Percentiles rank a stretch among this genome's conserved stretches.
Conservation (phyloP, 2,329 filamentous ascomycete genomes). For the Ophiostoma sp. region DNA sequence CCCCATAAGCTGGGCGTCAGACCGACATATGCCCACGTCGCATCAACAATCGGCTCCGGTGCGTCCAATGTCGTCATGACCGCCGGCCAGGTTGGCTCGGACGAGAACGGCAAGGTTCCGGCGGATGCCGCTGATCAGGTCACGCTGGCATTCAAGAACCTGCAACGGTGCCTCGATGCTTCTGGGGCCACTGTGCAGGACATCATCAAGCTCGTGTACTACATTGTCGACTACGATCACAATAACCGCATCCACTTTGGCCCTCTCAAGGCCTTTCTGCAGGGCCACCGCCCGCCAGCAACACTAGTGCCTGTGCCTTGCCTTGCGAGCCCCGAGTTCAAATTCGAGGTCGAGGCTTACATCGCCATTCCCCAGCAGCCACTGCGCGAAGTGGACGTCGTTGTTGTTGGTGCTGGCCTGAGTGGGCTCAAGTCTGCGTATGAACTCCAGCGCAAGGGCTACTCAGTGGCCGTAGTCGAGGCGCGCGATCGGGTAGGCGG, state of each 20-base stretch:
- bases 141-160: conserved; percentile 13
- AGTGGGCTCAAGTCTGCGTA: conserved; percentile 20
- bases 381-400: conserved; percentile 19
- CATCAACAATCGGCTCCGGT: conserved; percentile 12
- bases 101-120: conserved; percentile 12
- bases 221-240: conserved; percentile 25
- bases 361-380: conserved; percentile 19
- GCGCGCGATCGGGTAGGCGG: conserved; percentile 47
- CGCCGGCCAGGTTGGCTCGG: conserved; percentile 21
- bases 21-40: conserved; percentile 21
- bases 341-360: conserved; percentile 24
- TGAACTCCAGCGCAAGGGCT: conserved; percentile 18
- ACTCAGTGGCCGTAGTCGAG: conserved; percentile 42
- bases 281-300: conserved; percentile 21
- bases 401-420: conserved; percentile 24
- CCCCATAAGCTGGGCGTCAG: conserved; percentile 20
- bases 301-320: conserved; percentile 19
- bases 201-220: conserved; percentile 25
- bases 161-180: conserved; percentile 16
- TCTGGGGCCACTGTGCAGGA: conserved; percentile 19
- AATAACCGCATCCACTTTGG: conserved; percentile 20
- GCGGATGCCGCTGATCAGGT: conserved; percentile 11
- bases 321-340: conserved; percentile 20
- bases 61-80: conserved; percentile 19
- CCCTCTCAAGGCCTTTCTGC: conserved; percentile 18